phyloP scores from a whole-genome alignment of 148 eudicot genomes.

The Rhododendron henanense region DNA sequence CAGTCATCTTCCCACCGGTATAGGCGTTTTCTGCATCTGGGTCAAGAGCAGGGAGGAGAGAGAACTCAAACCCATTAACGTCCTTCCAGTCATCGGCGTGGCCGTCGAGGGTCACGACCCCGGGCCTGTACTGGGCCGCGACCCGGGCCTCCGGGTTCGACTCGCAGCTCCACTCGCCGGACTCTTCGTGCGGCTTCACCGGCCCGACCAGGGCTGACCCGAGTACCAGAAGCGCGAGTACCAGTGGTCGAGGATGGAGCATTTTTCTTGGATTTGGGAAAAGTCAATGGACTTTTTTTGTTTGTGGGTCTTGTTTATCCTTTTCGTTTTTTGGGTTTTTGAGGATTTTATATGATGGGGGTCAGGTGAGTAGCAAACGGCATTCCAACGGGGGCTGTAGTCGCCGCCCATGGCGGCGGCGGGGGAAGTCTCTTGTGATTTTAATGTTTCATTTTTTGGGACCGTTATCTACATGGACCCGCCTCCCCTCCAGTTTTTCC shows the following conservation, averaged over 20 bases:
- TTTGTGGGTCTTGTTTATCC: background rate
- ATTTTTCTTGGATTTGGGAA: slow-evolving; percentile 4
- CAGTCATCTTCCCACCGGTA: slow-evolving; percentile 60
- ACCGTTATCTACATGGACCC: background rate
- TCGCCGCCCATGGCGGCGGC: slow-evolving; percentile 13
- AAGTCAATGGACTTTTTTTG: background rate
- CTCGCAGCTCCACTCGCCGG: slow-evolving; percentile 88
- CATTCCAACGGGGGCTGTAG: background rate
- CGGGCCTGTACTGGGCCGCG: slow-evolving; percentile 65
- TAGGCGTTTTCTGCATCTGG: slow-evolving; percentile 76
- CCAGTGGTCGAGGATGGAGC: background rate
- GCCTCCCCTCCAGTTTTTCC: too few species aligned
- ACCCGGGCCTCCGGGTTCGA: slow-evolving; percentile 42
- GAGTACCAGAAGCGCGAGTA: background rate
- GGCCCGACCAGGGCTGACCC: slow-evolving; percentile 4
- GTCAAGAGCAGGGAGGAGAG: slow-evolving; percentile 84
- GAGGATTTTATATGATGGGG: background rate
- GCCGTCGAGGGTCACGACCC: slow-evolving; percentile 67
- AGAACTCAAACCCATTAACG: slow-evolving; percentile 53
- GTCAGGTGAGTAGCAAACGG: background rate
- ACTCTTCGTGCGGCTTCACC: slow-evolving; percentile 51
- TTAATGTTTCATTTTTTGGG: background rate
- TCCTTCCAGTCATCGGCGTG: slow-evolving; percentile 72
- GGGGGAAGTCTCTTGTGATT: background rate
- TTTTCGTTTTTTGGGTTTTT: background rate